Evolutionary conservation across 2,329 filamentous ascomycete genomes (phyloP).

Genomic region (Ceratocystis variospora): DNA sequence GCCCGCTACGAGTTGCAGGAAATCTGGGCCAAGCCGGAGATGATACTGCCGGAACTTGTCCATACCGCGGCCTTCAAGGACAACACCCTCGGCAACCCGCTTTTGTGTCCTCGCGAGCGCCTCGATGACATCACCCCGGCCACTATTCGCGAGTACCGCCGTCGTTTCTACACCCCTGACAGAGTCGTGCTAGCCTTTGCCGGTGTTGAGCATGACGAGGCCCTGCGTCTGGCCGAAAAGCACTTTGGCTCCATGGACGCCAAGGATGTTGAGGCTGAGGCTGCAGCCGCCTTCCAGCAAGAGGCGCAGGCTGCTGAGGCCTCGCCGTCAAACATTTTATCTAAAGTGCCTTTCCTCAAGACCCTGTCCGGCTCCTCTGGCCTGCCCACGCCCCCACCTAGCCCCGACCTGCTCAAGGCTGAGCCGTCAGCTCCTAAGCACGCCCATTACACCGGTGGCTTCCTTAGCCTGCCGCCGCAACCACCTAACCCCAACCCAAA

Average conservation of each 20-base stretch:
- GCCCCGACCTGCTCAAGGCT: constrained; percentile 23
- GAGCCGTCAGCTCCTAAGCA: constrained; percentile 54
- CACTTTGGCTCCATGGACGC: constrained; percentile 82
- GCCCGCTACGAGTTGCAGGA: constrained; percentile 92
- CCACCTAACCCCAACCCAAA: constrained; percentile 65
- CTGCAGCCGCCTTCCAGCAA: constrained; percentile 31
- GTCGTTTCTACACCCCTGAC: constrained; percentile 76
- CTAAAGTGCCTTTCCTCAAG: constrained; percentile 80
- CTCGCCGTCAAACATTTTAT: constrained; percentile 51
- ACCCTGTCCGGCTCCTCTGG: constrained; percentile 61
- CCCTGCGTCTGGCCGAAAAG: constrained; percentile 64
- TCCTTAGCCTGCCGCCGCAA: constrained; percentile 69
- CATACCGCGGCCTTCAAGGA: constrained; percentile 93
- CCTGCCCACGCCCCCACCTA: constrained; percentile 32
- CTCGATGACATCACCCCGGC: constrained; percentile 58
- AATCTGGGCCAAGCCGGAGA: constrained; percentile 94
- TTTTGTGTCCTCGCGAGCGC: constrained; percentile 79
- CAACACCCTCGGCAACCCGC: constrained; percentile 86
- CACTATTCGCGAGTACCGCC: constrained; percentile 64
- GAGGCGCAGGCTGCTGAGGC: constrained; percentile 44
- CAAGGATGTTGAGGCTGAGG: constrained; percentile 23
- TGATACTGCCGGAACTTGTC: constrained; percentile 87
- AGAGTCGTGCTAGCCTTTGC: constrained; percentile 91
- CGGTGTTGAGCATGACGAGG: constrained; percentile 69
- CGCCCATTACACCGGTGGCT: constrained; percentile 69